Evolutionary conservation across 305 asterid species (phyloP), one percentile per base, ranked within the genome.

Genomic region (Coffea humblotiana): DNA sequence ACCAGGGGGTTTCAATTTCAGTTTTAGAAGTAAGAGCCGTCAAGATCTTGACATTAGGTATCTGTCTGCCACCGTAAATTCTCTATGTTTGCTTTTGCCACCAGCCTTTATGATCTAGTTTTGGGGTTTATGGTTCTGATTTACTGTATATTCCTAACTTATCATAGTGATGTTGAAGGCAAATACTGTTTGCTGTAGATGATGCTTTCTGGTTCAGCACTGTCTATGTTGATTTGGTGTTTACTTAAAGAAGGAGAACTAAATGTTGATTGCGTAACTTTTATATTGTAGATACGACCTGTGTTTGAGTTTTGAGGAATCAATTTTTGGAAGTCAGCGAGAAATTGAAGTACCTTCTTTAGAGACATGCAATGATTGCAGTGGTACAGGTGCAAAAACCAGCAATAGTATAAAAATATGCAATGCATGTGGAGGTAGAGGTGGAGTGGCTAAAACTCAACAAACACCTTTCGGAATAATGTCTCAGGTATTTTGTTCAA

Each of bases 331-430:
- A 79, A 91, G 90, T 61, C 85, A 88, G 83, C 91, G 82, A 82
- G 90, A 92, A 60, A 78, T 92, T 82, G 94, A 94, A 88, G 90
- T 96, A 75, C 82, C 91, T 40, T 88, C 87, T 79, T 69, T 82
- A 10, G 92, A 88, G 84, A 85, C 92, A 72, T 96, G 99, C 85
- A 96, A 89, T 83, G 84, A 82, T 83, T 96, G 99, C 88, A 88
- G 84, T 45, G 99, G 99, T 80, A 90, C 95, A 51, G 98, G 98
- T 76, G 97, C 97, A 80, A 96, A 90, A 88, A 89, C 97, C 78
- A 88, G 88, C 78, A 85, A 82, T 82, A 85, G 91, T 79, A 66
- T 96, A 61, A 96, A 88, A 85, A 37, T n/a, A 52, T 94, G 99
- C 85, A 70, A 74, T 52, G 89, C 88, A 45, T 96, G 99, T 87